Percentiles rank a stretch among this genome's conserved stretches.
These are phyloP conservation scores for Penicillium sclerotigenum DNA, from an alignment of 2,329 filamentous ascomycete species.

Conservation along the genomic window DNA sequence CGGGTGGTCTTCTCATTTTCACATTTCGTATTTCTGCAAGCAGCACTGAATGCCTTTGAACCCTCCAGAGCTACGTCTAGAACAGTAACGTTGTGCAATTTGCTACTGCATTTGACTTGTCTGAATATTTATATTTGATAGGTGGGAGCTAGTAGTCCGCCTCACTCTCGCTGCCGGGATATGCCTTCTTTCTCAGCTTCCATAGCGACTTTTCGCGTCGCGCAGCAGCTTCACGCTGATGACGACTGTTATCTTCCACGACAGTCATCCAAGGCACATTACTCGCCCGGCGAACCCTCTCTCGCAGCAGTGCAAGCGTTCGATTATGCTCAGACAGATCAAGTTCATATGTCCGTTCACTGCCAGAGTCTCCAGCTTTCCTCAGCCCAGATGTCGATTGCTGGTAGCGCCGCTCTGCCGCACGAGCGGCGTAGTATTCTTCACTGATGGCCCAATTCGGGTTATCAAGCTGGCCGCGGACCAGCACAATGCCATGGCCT, in stretches of 20 bases:
- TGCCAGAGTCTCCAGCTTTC: slow-evolving; percentile 12
- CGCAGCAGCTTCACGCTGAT: slow-evolving; percentile 26
- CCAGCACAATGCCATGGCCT: slow-evolving; percentile 45
- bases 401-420: slow-evolving; percentile 36
- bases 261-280: slow-evolving; percentile 44
- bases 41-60: too few relatives aligned
- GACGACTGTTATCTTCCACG: slow-evolving; percentile 33
- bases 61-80: slow-evolving; percentile 33
- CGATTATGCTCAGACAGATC: slow-evolving; percentile 18
- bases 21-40: too few relatives aligned
- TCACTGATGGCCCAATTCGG: slow-evolving; percentile 47
- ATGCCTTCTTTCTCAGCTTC: slow-evolving; percentile 41
- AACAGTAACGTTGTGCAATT: neutral
- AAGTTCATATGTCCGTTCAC: neutral
- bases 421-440: slow-evolving; percentile 40
- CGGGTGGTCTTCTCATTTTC: too few relatives aligned
- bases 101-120: neutral
- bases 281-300: slow-evolving; percentile 36
- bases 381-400: slow-evolving; percentile 20
- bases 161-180: slow-evolving; percentile 39
- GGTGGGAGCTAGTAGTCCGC: slow-evolving; percentile 27
- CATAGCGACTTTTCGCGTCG: slow-evolving; percentile 35
- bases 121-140: neutral
- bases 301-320: slow-evolving; percentile 29
- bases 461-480: slow-evolving; percentile 47